Conservation (phyloP, 306 rosid genomes). For the Heteromeles arbutifolia region DNA sequence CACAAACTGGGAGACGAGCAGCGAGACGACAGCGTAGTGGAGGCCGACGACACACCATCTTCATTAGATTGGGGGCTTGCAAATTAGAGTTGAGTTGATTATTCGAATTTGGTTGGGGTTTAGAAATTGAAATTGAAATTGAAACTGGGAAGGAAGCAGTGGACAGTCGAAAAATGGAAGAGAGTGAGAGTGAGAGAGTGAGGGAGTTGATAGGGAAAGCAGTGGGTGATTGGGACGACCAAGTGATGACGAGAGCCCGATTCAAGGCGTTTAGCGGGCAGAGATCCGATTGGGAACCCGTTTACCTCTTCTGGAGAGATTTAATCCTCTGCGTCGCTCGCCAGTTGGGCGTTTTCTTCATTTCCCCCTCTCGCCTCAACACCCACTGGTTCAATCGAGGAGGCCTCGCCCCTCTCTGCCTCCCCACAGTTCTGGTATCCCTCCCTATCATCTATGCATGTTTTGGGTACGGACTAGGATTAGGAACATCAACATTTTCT, state of each 20-base stretch:
- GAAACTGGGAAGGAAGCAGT: neutral
- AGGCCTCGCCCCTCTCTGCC: slow-evolving; percentile 75
- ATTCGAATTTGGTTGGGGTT: too few species aligned
- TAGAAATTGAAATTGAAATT: too few species aligned
- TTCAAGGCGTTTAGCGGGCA: slow-evolving; percentile 94
- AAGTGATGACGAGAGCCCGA: slow-evolving; percentile 44
- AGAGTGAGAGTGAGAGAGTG: slow-evolving; percentile 11
- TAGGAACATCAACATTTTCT: neutral
- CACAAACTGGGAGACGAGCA: neutral
- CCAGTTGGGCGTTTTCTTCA: slow-evolving; percentile 40
- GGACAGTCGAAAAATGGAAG: slow-evolving; percentile 31
- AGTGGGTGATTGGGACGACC: slow-evolving; percentile 72
- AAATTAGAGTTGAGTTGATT: too few species aligned
- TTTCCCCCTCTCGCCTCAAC: slow-evolving; percentile 53
- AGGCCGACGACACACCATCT: too few species aligned
- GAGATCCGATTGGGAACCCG: slow-evolving; percentile 66
- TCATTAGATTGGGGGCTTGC: too few species aligned
- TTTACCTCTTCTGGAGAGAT: slow-evolving; percentile 63
- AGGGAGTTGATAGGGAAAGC: slow-evolving; percentile 48
- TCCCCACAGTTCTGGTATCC: slow-evolving; percentile 73
- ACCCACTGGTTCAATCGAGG: slow-evolving; percentile 72
- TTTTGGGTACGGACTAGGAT: neutral
- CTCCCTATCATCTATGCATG: neutral
- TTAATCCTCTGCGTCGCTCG: slow-evolving; percentile 52
- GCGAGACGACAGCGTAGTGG: neutral